These are phyloP conservation scores for Astrephomene gubernaculifera DNA, from an alignment of 139 green algal species.

Conservation along the genomic window DNA sequence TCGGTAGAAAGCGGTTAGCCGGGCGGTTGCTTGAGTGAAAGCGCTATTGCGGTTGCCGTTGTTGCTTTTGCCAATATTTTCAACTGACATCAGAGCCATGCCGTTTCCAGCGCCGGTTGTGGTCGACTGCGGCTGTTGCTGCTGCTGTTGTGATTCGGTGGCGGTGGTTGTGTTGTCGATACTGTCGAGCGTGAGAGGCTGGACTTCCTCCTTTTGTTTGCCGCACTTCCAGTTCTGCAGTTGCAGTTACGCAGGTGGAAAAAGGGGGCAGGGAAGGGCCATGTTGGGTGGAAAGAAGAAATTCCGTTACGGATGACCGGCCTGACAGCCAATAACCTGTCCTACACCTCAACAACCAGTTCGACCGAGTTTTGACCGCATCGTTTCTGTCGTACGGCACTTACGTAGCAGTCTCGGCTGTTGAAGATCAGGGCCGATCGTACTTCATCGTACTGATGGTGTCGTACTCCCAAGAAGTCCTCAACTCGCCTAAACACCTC, in stretches of 20 bases:
- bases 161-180: neutral
- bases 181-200: neutral
- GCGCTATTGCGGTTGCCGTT: too few species aligned
- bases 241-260: too few species aligned
- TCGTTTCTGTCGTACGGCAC: too few species aligned
- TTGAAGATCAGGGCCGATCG: neutral
- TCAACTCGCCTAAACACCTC: neutral
- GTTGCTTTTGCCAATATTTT: too few species aligned
- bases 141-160: neutral
- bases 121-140: too few species aligned
- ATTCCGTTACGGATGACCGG: too few species aligned
- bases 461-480: neutral
- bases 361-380: too few species aligned
- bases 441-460: neutral
- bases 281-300: too few species aligned
- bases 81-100: too few species aligned
- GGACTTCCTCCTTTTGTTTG: neutral
- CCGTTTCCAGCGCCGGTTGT: too few species aligned
- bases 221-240: constrained; percentile 20
- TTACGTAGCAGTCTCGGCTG: constrained; percentile 36
- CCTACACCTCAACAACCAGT: too few species aligned
- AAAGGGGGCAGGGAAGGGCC: neutral
- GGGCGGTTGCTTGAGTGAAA: neutral
- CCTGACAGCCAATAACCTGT: too few species aligned
- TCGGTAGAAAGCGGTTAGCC: neutral